A percentile compares a stretch with the other conserved stretches of the same genome.
Conservation (phyloP, 2,329 filamentous ascomycete species). For the Ramichloridium luteum region DNA sequence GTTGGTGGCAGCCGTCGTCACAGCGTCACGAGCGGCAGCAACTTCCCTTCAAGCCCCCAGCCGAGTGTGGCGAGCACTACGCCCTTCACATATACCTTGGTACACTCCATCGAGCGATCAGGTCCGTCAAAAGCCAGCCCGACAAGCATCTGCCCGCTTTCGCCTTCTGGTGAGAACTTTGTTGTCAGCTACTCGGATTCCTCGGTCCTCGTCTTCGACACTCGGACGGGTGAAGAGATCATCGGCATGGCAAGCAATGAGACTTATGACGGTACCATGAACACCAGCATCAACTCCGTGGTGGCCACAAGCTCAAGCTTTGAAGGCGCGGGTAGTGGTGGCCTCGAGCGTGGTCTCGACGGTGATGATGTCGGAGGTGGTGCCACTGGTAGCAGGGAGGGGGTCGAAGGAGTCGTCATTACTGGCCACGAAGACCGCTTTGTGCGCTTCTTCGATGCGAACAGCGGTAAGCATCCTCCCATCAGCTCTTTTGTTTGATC, state of each 20-base stretch:
- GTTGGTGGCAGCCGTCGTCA: conserved; percentile 68
- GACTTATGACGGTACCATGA: conserved; percentile 79
- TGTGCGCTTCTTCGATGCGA: conserved; percentile 95
- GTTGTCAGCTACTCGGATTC: conserved; percentile 89
- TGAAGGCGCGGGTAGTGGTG: conserved; percentile 46
- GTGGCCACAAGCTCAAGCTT: conserved; percentile 68
- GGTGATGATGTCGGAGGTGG: conserved; percentile 66
- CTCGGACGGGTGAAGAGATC: conserved; percentile 78
- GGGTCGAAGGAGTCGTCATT: conserved; percentile 83
- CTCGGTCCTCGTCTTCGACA: conserved; percentile 83
- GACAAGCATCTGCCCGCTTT: conserved; percentile 87
- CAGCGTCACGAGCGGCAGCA: conserved; percentile 87
- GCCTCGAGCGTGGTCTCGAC: conserved; percentile 53
- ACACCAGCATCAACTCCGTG: conserved; percentile 77
- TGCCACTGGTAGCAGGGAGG: conserved; percentile 65
- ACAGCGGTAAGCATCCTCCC: conserved; percentile 64
- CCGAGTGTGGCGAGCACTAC: conserved; percentile 74
- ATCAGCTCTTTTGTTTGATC: conserved; percentile 3
- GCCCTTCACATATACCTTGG: conserved; percentile 74
- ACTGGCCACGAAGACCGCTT: conserved; percentile 94
- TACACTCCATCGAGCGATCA: conserved; percentile 69
- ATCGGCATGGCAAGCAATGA: conserved; percentile 87
- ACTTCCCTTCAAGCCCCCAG: conserved; percentile 81
- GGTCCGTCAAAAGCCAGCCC: conserved; percentile 49
- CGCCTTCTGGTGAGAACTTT: conserved; percentile 70